phyloP scores from a whole-genome alignment of 1,284 basidiomycete genomes.

The Malassezia slooffiae region DNA sequence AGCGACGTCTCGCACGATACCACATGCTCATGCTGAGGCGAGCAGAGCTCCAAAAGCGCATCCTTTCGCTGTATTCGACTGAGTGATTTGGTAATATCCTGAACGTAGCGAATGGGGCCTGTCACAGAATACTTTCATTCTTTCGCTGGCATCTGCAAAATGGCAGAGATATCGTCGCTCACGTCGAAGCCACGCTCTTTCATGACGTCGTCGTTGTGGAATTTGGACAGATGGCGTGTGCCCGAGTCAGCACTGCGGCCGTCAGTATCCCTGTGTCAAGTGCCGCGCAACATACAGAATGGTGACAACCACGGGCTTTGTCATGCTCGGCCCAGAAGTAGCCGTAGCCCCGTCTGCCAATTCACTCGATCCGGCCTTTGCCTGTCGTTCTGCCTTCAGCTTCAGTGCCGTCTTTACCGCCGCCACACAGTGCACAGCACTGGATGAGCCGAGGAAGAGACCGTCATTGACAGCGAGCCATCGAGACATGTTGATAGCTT shows the following conservation, averaged over 20 bases:
- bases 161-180: constrained; percentile 32
- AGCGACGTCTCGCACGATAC: constrained; percentile 1
- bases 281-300: constrained; percentile 19
- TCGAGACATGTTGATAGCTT: constrained; percentile 40
- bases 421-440: constrained; percentile 87
- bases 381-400: constrained; percentile 23
- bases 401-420: constrained; percentile 53
- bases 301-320: constrained; percentile 33
- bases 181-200: constrained; percentile 18
- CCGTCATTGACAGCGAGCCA: constrained; percentile 56
- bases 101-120: too few relatives aligned
- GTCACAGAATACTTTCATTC: too few relatives aligned
- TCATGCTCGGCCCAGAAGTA: background rate
- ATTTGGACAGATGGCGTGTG: constrained; percentile 40
- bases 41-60: constrained; percentile 1
- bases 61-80: background rate
- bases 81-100: too few relatives aligned
- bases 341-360: too few relatives aligned
- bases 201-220: constrained; percentile 34
- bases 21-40: constrained; percentile 2
- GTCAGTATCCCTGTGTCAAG: background rate
- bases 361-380: too few relatives aligned
- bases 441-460: constrained; percentile 86
- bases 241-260: constrained; percentile 37
- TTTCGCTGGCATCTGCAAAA: constrained; percentile 13